phyloP scores from a whole-genome alignment of 179 eudicot genomes.

The Pouteria campechiana region DNA sequence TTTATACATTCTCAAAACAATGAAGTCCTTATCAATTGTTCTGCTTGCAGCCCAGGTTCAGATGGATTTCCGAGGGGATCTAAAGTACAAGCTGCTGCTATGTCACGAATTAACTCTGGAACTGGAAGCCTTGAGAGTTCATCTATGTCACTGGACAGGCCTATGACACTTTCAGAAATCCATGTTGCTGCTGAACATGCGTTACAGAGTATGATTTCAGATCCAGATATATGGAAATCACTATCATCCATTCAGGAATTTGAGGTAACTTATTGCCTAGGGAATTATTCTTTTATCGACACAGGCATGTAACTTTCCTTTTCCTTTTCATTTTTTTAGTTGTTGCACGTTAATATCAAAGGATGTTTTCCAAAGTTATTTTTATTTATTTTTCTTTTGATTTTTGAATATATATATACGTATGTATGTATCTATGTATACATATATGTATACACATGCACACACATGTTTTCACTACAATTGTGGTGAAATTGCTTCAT shows the following conservation, averaged over 20 bases:
- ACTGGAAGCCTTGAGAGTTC: constrained; percentile 81
- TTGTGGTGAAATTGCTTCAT: too few species aligned
- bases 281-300: too few species aligned
- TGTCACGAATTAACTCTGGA: constrained; percentile 71
- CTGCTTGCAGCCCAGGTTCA: constrained; percentile 43
- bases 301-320: too few species aligned
- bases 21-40: constrained; percentile 10
- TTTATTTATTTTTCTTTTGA: too few species aligned
- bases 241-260: constrained; percentile 77
- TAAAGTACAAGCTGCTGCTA: constrained; percentile 33
- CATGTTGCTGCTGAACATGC: constrained; percentile 96
- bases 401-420: too few species aligned
- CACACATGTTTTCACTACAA: too few species aligned
- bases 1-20: not conserved
- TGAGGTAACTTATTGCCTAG: too few species aligned
- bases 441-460: too few species aligned
- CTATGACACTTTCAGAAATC: constrained; percentile 92
- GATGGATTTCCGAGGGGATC: constrained; percentile 24
- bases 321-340: too few species aligned
- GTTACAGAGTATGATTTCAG: constrained; percentile 59
- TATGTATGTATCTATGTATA: too few species aligned
- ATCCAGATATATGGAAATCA: constrained; percentile 54
- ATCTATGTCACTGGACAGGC: constrained; percentile 60
- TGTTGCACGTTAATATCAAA: too few species aligned
- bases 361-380: too few species aligned